Evolutionary conservation across 495 filamentous ascomycete species (phyloP).

Genomic region (Aspergillus conjunctus): DNA sequence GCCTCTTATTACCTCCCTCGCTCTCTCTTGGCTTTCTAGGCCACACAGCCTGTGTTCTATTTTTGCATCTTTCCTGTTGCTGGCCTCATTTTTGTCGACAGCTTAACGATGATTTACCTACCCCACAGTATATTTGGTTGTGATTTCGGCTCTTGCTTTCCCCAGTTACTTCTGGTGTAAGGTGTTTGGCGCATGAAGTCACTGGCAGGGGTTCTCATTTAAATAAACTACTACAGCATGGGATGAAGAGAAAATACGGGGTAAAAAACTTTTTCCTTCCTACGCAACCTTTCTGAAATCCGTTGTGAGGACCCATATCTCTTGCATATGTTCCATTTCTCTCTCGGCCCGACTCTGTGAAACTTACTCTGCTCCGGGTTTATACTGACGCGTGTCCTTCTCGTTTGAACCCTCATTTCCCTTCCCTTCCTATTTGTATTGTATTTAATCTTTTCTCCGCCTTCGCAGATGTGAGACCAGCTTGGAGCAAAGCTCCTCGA

Average conservation of each 20-base stretch:
- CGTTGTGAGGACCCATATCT: constrained; percentile 9
- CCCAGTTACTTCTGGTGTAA: constrained; percentile 29
- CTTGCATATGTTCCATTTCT: constrained; percentile 21
- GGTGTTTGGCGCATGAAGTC: constrained; percentile 32
- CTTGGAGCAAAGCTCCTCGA: constrained; percentile 9
- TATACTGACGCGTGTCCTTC: constrained; percentile 6
- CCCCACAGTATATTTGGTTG: constrained; percentile 26
- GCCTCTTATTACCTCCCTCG: background rate
- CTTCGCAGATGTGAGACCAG: constrained; percentile 13
- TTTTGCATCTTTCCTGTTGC: constrained; percentile 27
- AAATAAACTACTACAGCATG: constrained; percentile 23
- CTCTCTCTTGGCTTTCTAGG: constrained; percentile 6
- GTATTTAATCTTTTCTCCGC: constrained; percentile 24
- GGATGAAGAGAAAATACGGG: constrained; percentile 24
- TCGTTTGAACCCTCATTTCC: background rate
- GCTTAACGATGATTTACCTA: constrained; percentile 11
- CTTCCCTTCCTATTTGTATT: constrained; percentile 27
- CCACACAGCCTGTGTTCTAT: constrained; percentile 6
- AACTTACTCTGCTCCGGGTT: constrained; percentile 3
- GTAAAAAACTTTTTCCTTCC: constrained; percentile 10
- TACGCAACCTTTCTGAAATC: constrained; percentile 12
- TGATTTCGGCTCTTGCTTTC: constrained; percentile 30
- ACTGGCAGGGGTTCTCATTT: constrained; percentile 20
- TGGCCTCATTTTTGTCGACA: constrained; percentile 21
- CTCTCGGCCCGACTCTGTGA: constrained; percentile 4